Conservation (phyloP, 2,329 filamentous ascomycete genomes). For the Pyrenochaeta sp. region DNA sequence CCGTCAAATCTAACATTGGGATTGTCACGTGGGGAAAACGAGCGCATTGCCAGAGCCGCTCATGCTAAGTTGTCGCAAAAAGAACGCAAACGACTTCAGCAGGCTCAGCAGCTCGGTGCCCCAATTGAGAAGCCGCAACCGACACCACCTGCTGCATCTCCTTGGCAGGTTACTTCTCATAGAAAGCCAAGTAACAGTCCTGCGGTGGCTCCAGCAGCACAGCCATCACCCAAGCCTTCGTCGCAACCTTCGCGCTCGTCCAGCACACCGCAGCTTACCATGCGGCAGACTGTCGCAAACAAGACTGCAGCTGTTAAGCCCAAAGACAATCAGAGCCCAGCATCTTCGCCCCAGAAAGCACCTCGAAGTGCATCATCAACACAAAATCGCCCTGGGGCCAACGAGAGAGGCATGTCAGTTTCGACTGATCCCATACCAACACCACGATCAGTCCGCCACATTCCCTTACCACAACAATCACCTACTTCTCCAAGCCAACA, state of each 20-base stretch:
- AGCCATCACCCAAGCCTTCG: constrained; percentile 19
- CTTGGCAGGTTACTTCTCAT: constrained; percentile 44
- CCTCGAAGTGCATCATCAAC: constrained; percentile 31
- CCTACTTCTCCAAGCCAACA: constrained; percentile 72
- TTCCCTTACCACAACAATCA: constrained; percentile 63
- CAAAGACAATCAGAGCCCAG: constrained; percentile 32
- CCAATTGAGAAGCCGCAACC: constrained; percentile 40
- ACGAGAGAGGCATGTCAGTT: constrained; percentile 45
- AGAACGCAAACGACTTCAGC: constrained; percentile 74
- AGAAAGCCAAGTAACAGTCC: constrained; percentile 38
- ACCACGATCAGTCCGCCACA: constrained; percentile 59
- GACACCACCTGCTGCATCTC: constrained; percentile 41
- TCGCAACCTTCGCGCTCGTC: constrained; percentile 26
- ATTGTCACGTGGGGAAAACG: constrained; percentile 56
- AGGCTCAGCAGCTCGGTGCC: constrained; percentile 48
- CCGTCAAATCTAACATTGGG: constrained; percentile 64
- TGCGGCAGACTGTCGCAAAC: constrained; percentile 66
- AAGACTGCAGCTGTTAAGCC: constrained; percentile 33
- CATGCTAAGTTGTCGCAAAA: constrained; percentile 83
- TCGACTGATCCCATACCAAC: constrained; percentile 45
- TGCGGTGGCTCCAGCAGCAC: constrained; percentile 13
- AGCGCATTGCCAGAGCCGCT: constrained; percentile 46
- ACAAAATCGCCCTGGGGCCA: constrained; percentile 32
- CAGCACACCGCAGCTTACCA: constrained; percentile 64
- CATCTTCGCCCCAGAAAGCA: constrained; percentile 15